These are phyloP conservation scores for Styphnolobium japonicum DNA, from an alignment of 306 rosid genomes.

Conservation along the genomic window DNA sequence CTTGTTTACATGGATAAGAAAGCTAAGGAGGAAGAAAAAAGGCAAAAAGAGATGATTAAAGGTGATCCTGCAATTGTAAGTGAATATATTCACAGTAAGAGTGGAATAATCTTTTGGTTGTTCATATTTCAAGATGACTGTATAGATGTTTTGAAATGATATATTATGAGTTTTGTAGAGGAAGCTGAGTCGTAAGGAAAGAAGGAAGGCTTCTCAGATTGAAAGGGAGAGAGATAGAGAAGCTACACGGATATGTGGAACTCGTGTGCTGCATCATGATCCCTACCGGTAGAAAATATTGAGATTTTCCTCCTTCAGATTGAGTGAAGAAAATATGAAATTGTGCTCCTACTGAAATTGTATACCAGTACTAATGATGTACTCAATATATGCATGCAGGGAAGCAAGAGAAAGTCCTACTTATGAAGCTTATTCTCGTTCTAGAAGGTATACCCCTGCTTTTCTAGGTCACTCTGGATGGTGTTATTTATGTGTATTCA, in stretches of 20 bases:
- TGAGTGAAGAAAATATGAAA: slow-evolving; percentile 21
- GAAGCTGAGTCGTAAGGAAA: slow-evolving; percentile 96
- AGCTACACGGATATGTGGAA: slow-evolving; percentile 65
- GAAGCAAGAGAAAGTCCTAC: slow-evolving; percentile 95
- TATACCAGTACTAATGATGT: slow-evolving; percentile 10
- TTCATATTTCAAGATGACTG: neutral
- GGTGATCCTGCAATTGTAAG: slow-evolving; percentile 99
- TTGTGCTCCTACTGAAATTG: slow-evolving; percentile 11
- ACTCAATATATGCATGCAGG: slow-evolving; percentile 47
- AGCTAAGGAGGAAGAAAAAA: slow-evolving; percentile 93
- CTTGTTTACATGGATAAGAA: slow-evolving; percentile 98
- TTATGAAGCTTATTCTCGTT: slow-evolving; percentile 92
- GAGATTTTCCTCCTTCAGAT: slow-evolving; percentile 1
- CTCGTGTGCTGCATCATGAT: slow-evolving; percentile 80
- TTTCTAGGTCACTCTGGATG: neutral
- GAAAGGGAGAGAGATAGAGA: slow-evolving; percentile 98
- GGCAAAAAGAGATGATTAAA: slow-evolving; percentile 93
- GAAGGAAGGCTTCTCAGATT: slow-evolving; percentile 95
- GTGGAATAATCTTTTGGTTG: neutral
- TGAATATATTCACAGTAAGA: slow-evolving; percentile 4
- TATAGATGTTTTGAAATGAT: slow-evolving; percentile 6
- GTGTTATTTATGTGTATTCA: neutral
- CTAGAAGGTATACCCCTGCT: slow-evolving; percentile 59
- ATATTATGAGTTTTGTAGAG: slow-evolving; percentile 48
- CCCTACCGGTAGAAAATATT: slow-evolving; percentile 77